These are phyloP conservation scores for Colletotrichum magnum DNA, from an alignment of 2,329 filamentous ascomycete genomes.

Conservation along the genomic window DNA sequence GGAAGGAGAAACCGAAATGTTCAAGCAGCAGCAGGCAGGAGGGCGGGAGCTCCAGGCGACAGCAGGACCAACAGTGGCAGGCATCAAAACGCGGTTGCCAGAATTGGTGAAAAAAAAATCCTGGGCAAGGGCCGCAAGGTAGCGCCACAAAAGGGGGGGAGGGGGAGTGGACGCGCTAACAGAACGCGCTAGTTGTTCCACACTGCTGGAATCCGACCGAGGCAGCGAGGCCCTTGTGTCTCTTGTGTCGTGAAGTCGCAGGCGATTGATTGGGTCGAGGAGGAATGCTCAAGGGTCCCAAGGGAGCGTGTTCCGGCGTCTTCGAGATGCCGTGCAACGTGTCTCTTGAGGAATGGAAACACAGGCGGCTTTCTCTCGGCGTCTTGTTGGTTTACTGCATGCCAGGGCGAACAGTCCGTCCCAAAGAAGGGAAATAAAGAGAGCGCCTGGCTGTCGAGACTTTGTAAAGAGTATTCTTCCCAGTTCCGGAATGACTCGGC, in stretches of 20 bases:
- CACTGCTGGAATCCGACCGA: conserved; percentile 29
- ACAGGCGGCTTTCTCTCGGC: not conserved
- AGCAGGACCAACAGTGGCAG: not conserved
- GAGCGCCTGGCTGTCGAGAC: not conserved
- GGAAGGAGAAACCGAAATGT: not conserved
- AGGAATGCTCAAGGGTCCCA: not conserved
- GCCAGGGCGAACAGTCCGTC: too few relatives aligned
- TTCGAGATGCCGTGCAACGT: not conserved
- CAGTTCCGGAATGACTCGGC: too few relatives aligned
- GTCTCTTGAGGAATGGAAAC: not conserved
- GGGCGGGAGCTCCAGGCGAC: not conserved
- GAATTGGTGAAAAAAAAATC: conserved; percentile 1
- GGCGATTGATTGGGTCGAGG: conserved; percentile 1
- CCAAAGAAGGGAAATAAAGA: not conserved
- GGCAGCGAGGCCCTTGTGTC: not conserved
- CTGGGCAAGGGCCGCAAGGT: conserved; percentile 20
- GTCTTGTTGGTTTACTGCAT: not conserved
- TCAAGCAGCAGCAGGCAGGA: not conserved
- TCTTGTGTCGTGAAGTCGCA: not conserved
- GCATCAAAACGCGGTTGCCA: not conserved
- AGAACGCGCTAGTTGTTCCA: conserved; percentile 34
- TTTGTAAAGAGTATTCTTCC: too few relatives aligned
- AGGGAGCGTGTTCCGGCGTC: conserved; percentile 1
- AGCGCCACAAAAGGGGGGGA: not conserved
- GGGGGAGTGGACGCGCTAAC: conserved; percentile 1